Evolutionary conservation across 208 protist genomes (phyloP), one percentile per base, ranked within the genome.

Genomic region (Histomonas meleagridis): DNA sequence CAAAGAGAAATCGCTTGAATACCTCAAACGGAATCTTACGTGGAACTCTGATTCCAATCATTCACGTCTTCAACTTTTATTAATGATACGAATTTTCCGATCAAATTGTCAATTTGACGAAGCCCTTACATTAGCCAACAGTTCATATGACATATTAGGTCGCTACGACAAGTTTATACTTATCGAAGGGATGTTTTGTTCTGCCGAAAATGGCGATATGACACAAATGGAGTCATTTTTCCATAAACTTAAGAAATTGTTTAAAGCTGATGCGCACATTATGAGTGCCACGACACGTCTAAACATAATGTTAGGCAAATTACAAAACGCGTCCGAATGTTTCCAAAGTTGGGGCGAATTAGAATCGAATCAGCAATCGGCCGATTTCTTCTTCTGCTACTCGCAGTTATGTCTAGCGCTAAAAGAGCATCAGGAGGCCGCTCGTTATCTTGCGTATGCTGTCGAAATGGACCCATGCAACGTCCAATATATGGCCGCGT

Each of bases 381-480:
- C 76, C 10, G 76, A 86, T n/a, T 86, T 86, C 76, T 86, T 86
- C 18, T 86, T 51, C 76, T 51, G 46, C 46, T 86, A 43, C 55
- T 5, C 76, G 9, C 76, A 86, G 46, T 46, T 86, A 26, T 86
- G 76, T 38, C 18, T 86, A n/a, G 16, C 28, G 9, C 0, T 46
- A 32, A 21, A 49, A 12, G 76, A 86, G 21, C 3, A 26, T 0
- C 32, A 32, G 14, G 76, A 86, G 38, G 76, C 76, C 0, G 21
- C 32, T 0, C 23, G 18, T 9, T 18, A 86, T 55, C 46, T 86
- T n/a, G n/a, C 55, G 23, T 86, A 38, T 9, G 76, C 76, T 32
- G 55, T 86, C 16, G n/a, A 86, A 38, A 32, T 86, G 9, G 76
- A 86, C 16, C 40, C 40, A 32, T 2, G 26, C 4, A 55, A 57